phyloP scores from a whole-genome alignment of 805 yeast species.

The Maudiozyma saulgeensis region DNA sequence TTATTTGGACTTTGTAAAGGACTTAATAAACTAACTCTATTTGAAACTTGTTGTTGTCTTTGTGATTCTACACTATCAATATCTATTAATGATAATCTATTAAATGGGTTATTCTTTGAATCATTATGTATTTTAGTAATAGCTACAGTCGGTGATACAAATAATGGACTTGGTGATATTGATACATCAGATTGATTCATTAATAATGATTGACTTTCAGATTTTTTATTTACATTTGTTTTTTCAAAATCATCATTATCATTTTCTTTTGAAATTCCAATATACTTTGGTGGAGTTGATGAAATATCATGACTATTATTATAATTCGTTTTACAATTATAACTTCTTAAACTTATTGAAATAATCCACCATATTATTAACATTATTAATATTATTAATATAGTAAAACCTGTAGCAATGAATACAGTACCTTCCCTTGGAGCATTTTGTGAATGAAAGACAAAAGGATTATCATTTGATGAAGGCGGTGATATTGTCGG shows the following conservation, averaged over 20 bases:
- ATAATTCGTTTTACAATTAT: not conserved
- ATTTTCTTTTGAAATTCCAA: not conserved
- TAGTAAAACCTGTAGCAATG: conserved; percentile 62
- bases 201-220: not conserved
- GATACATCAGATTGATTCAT: not conserved
- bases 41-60: not conserved
- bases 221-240: not conserved
- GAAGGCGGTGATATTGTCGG: conserved; percentile 41
- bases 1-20: not conserved
- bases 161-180: conserved; percentile 34
- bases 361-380: not conserved
- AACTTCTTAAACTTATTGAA: not conserved
- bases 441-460: conserved; percentile 35
- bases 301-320: not conserved
- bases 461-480: conserved; percentile 51
- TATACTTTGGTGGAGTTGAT: not conserved
- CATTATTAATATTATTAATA: not conserved
- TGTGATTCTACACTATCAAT: no score
- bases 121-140: not conserved
- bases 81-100: no score
- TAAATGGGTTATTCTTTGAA: not conserved
- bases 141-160: conserved; percentile 75
- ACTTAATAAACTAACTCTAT: not conserved
- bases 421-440: conserved; percentile 70
- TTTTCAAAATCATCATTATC: not conserved